Percentiles rank a stretch among this genome's conserved stretches.
Conservation (phyloP, 2,329 filamentous ascomycete species). For the Biscogniauxia sp. region DNA sequence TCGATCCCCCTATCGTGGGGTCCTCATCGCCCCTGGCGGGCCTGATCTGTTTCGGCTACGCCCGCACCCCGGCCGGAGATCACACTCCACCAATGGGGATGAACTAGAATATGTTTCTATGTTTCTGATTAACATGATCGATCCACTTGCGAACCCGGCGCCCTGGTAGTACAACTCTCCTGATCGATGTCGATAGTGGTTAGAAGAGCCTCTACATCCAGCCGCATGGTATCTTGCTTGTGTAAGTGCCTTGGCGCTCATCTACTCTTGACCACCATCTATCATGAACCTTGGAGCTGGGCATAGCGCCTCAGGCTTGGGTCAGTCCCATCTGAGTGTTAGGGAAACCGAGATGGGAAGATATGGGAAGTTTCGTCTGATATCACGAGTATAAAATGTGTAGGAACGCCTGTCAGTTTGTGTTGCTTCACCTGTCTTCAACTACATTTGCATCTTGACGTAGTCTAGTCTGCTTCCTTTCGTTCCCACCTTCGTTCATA, state of each 20-base stretch:
- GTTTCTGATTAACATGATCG: neutral
- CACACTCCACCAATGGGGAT: neutral
- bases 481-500: slow-evolving; percentile 3
- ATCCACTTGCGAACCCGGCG: neutral
- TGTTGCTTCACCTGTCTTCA: neutral
- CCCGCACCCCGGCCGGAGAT: neutral
- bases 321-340: neutral
- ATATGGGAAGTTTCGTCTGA: neutral
- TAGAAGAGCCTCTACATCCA: neutral
- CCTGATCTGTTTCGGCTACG: neutral
- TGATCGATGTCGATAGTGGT: neutral
- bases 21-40: neutral
- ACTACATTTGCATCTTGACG: neutral
- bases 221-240: neutral
- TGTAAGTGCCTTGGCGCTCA: slow-evolving; percentile 1
- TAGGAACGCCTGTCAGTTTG: neutral
- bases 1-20: neutral
- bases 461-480: slow-evolving; percentile 1
- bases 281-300: neutral
- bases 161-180: neutral
- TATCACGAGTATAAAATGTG: neutral
- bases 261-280: neutral
- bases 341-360: neutral
- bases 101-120: neutral
- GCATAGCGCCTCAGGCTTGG: neutral